Evolutionary conservation across 768 basidiomycete genomes (phyloP), one percentile per base, ranked within the genome.

Genomic region (Boletus subcaerulescens): DNA sequence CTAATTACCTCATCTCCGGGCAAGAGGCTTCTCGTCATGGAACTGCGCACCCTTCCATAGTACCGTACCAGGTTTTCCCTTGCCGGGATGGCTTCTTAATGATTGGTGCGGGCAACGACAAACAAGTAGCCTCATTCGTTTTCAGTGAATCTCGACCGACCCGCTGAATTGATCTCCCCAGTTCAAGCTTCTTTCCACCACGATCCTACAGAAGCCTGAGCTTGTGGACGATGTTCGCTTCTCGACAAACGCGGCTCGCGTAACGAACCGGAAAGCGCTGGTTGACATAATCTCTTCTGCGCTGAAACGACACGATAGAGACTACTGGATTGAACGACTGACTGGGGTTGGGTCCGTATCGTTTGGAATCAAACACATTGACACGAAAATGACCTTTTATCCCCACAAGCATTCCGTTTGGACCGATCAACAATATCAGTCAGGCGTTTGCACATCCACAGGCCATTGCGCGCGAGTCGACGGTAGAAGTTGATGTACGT

Each of bases 1-100:
- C 91, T 15, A 96, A 95, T 73, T 96, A 91, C 75, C 83, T 98
- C 50, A 87, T 97, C 51, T 81, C 90, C 12, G 89, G 87, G 15
- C 73, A 86, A 68, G 91, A 94, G 69, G 95, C 89, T 22, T 77
- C 79, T 32, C 77, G 95, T 50, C 85, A 92, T 69, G 95, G 95
- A n/a, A 97, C 95, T 29, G 83, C 90, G 0, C 95, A 98, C 69
- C 91, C 95, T 14, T 93, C 91, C 17, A 87, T 98, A 63, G 95
- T 94, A 8, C 93, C 93, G 3, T 96, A 95, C 73, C 91, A 94
- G 69, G 91, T 86, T 4, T 94, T 96, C 68, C 82, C 87, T 0
- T 96, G 93, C 67, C 80, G 83, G 65, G 85, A 93, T 62, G 91
- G 92, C 31, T 94, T 85, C 67, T 71, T 97, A 55, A 96, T 97